Base-by-base conservation (phyloP, 2,329 filamentous ascomycete species). In the Claviceps sorghi region DNA sequence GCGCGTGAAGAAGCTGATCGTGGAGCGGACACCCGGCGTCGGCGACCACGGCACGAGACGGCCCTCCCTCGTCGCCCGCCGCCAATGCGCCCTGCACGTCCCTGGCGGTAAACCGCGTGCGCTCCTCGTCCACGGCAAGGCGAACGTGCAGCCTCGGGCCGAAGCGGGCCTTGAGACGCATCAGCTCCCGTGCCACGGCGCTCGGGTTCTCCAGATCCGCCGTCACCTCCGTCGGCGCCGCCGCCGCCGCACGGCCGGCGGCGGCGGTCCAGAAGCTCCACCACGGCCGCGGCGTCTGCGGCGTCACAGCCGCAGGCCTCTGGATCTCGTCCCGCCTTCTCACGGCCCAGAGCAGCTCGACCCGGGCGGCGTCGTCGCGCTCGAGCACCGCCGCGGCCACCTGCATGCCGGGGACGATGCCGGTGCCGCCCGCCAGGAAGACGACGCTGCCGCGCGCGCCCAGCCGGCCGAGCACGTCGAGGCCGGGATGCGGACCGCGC, bases 391-490 rank as follows among this genome's bases (percentile, higher is more conserved):
- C 78, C 55, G 82, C 71, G 1, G 83, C 86, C 42, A 85, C 79
- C 68, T 97, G 91, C 65, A 97, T 69, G 8, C 90, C 93, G 0
- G 91, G 88, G 17, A 88, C 89, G 59, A 98, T 86, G 1, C 93
- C 91, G 0, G 93, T 98, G 0, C 93, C 93, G 2, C 90, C 93
- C 1, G 90, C 93, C 22, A 97, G 71, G 62, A 97, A 95, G 2
- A 96, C 72, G 2, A 96, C 74, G n/a, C 61, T 61, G 22, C 58
- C 57, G 40, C 56, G 51, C 2, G 52, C 51, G 15, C 66, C 67
- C 2, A 70, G 59, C 11, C 67, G 58, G 7, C 58, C 49, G 5
- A 59, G 50, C 11, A 79, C 61, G 60, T 76, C 64, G 56, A 83
- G 87, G 47, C 91, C 88, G 1, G 79, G 65, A 58, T 85, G 80